Percentiles rank a stretch among this genome's conserved stretches.
Evolutionary conservation across 495 filamentous ascomycete species (phyloP).

Genomic region (Echria macrotheca): DNA sequence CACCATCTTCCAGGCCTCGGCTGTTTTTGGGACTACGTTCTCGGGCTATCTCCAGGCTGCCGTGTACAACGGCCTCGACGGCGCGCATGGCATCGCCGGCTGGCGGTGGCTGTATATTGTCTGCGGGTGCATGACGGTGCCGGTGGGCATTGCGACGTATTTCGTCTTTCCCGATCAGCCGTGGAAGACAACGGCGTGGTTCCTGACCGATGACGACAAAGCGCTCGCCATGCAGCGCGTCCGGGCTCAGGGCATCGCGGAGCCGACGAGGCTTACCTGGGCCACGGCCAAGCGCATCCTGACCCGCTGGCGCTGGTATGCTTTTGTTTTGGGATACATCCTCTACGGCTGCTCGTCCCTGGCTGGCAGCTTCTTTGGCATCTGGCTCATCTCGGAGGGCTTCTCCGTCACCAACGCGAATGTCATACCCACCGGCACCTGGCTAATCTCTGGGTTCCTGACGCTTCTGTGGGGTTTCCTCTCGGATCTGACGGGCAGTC

Average conservation of each 20-base stretch:
- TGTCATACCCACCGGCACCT: conserved; percentile 39
- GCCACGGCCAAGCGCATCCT: conserved; percentile 49
- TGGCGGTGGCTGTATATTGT: conserved; percentile 47
- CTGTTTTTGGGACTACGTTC: conserved; percentile 37
- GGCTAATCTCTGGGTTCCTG: conserved; percentile 37
- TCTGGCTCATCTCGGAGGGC: conserved; percentile 42
- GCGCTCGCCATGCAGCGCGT: conserved; percentile 21
- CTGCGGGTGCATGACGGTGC: conserved; percentile 37
- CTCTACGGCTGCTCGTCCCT: conserved; percentile 24
- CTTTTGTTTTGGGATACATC: conserved; percentile 10
- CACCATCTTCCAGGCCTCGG: conserved; percentile 43
- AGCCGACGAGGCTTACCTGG: conserved; percentile 24
- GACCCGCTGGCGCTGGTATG: conserved; percentile 22
- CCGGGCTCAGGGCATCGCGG: conserved; percentile 24
- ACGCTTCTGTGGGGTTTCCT: conserved; percentile 34
- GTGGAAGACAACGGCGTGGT: conserved; percentile 42
- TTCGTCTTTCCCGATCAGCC: conserved; percentile 55
- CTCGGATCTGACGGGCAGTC: conserved; percentile 42
- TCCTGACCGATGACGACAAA: conserved; percentile 34
- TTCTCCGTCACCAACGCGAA: conserved; percentile 37
- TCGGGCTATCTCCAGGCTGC: conserved; percentile 51
- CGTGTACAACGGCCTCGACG: conserved; percentile 44
- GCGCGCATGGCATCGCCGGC: conserved; percentile 40
- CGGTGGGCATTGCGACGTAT: conserved; percentile 50
- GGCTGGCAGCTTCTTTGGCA: conserved; percentile 25